phyloP scores from a whole-genome alignment of 306 rosid species.

The Quercus suber region DNA sequence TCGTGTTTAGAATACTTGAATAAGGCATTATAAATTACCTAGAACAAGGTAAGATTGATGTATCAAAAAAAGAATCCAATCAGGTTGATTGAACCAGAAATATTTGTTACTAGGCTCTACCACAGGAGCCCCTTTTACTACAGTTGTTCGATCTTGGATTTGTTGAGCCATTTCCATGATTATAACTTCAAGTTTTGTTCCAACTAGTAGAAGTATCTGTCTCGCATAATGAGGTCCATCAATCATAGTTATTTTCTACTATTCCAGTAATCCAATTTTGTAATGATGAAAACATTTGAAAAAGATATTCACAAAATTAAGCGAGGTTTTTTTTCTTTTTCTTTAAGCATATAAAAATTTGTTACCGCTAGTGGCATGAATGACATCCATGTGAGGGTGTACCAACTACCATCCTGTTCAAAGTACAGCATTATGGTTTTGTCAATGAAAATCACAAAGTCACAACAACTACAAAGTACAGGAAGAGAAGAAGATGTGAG shows the following conservation, averaged over 20 bases:
- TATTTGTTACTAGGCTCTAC: constrained; percentile 64
- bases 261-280: too few relatives aligned
- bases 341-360: not conserved
- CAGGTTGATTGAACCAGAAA: constrained; percentile 69
- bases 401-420: constrained; percentile 68
- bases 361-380: constrained; percentile 54
- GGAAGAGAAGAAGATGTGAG: not conserved
- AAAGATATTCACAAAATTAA: too few relatives aligned
- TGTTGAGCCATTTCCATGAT: constrained; percentile 76
- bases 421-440: not conserved
- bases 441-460: not conserved
- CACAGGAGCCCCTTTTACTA: constrained; percentile 60
- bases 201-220: constrained; percentile 59
- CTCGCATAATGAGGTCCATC: not conserved
- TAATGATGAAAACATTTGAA: too few relatives aligned
- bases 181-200: constrained; percentile 59
- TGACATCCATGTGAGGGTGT: constrained; percentile 53
- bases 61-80: constrained; percentile 57
- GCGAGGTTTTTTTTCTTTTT: too few relatives aligned
- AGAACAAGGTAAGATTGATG: constrained; percentile 52
- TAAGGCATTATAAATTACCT: constrained; percentile 10
- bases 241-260: not conserved
- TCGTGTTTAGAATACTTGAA: too few relatives aligned
- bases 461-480: not conserved
- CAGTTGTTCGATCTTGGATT: constrained; percentile 59